Evolutionary conservation across 2,329 filamentous ascomycete genomes (phyloP).

Genomic region (Stemphylium lycopersici): DNA sequence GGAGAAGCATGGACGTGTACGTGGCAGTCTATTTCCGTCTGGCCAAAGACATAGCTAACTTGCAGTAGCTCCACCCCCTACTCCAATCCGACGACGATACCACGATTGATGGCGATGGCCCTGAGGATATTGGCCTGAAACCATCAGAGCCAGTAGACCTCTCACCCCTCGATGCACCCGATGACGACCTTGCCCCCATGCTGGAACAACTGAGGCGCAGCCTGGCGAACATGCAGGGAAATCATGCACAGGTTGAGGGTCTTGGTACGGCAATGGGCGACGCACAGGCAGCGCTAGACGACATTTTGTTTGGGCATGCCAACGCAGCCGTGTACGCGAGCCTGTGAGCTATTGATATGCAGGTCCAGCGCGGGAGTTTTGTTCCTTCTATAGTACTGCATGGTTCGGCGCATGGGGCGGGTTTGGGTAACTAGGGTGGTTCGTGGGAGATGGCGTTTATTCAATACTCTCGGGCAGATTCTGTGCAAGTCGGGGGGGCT

Average conservation of each 20-base stretch:
- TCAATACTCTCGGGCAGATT: constrained; percentile 26
- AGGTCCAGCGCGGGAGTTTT: constrained; percentile 24
- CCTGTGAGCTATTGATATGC: constrained; percentile 41
- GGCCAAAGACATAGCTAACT: constrained; percentile 23
- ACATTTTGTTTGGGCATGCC: constrained; percentile 42
- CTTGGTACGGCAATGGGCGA: constrained; percentile 39
- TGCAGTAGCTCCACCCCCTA: constrained; percentile 43
- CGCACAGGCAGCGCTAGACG: constrained; percentile 43
- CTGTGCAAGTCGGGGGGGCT: background rate
- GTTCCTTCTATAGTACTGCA: constrained; percentile 25
- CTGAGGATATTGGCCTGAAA: constrained; percentile 42
- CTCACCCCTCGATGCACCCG: constrained; percentile 35
- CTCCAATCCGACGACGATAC: constrained; percentile 27
- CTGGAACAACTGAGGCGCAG: constrained; percentile 48
- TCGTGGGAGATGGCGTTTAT: constrained; percentile 24
- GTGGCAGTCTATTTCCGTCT: constrained; percentile 12
- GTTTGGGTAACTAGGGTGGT: constrained; percentile 4
- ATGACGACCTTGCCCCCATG: constrained; percentile 41
- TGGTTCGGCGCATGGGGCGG: constrained; percentile 25
- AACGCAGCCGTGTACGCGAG: constrained; percentile 40
- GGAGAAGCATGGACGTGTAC: constrained; percentile 38
- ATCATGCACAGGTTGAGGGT: constrained; percentile 46
- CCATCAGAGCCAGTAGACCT: constrained; percentile 21
- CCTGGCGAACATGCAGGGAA: constrained; percentile 48
- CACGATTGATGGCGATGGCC: constrained; percentile 28